phyloP scores from a whole-genome alignment of 129 eudicot species.

The Silybum marianum region DNA sequence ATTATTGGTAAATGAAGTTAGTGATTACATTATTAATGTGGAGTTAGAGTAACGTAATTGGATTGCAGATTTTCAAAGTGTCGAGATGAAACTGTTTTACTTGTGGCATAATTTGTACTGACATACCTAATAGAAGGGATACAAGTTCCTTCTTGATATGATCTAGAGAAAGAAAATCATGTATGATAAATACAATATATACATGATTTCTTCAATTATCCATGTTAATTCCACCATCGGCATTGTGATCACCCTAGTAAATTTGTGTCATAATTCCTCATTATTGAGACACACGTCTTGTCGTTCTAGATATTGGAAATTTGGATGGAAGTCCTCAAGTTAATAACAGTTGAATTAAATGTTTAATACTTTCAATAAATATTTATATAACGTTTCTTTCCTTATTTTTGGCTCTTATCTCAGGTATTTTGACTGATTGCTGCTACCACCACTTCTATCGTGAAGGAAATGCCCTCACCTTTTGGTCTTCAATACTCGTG shows the following conservation, averaged over 20 bases:
- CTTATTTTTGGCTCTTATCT: slow-evolving; percentile 20
- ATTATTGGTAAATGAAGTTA: background rate
- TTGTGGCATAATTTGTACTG: background rate
- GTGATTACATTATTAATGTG: slow-evolving; percentile 14
- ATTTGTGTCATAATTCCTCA: background rate
- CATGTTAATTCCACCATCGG: background rate
- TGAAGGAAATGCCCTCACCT: slow-evolving; percentile 18
- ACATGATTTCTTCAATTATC: background rate
- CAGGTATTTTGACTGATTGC: slow-evolving; percentile 40
- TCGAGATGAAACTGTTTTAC: slow-evolving; percentile 10
- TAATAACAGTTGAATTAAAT: background rate
- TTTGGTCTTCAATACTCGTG: slow-evolving; percentile 23
- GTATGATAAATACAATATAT: background rate
- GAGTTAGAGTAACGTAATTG: background rate
- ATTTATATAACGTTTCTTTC: background rate
- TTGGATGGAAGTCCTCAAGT: background rate
- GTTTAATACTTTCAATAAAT: background rate
- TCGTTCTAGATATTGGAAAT: background rate
- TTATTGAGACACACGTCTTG: background rate
- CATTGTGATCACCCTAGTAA: too few relatives aligned
- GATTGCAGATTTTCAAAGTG: background rate
- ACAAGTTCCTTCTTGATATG: background rate
- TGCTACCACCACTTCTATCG: background rate
- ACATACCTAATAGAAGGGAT: background rate
- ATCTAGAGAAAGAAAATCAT: background rate